Evolutionary conservation across 2,329 filamentous ascomycete species (phyloP).

Genomic region (Drechslera avenae): DNA sequence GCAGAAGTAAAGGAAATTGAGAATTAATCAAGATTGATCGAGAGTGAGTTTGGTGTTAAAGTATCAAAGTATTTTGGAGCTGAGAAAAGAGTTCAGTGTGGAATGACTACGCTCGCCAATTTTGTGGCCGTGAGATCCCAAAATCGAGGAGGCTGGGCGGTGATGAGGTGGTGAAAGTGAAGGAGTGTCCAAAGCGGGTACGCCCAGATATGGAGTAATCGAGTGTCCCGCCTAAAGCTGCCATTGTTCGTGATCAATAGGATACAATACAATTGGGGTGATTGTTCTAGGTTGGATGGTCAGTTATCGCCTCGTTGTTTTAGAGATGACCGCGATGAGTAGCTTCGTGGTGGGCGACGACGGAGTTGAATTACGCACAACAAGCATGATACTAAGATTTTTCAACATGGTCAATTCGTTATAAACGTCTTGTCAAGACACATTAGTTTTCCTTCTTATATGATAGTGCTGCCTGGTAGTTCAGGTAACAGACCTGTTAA

Average conservation of each 20-base stretch:
- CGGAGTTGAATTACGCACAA: neutral
- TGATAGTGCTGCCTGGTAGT: neutral
- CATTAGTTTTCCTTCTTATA: neutral
- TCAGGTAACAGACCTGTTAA: too few species aligned
- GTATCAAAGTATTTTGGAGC: neutral
- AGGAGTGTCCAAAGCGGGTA: neutral
- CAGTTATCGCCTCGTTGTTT: neutral
- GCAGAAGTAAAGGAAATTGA: neutral
- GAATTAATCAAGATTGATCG: neutral
- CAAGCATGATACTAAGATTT: too few species aligned
- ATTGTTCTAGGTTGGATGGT: neutral
- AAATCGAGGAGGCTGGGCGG: conserved; percentile 15
- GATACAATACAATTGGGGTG: neutral
- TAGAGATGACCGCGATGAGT: neutral
- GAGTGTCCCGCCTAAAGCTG: conserved; percentile 11
- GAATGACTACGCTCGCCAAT: neutral
- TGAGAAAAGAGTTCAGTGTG: neutral
- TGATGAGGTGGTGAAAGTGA: conserved; percentile 19
- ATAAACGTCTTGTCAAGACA: too few species aligned
- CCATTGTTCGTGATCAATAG: conserved; percentile 14
- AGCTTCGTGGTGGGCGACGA: neutral
- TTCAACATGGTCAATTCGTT: too few species aligned
- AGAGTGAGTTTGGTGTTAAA: neutral
- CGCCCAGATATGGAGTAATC: conserved; percentile 2
- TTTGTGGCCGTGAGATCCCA: neutral